phyloP scores from a whole-genome alignment of 805 yeast species.

The Candida golubevii region DNA sequence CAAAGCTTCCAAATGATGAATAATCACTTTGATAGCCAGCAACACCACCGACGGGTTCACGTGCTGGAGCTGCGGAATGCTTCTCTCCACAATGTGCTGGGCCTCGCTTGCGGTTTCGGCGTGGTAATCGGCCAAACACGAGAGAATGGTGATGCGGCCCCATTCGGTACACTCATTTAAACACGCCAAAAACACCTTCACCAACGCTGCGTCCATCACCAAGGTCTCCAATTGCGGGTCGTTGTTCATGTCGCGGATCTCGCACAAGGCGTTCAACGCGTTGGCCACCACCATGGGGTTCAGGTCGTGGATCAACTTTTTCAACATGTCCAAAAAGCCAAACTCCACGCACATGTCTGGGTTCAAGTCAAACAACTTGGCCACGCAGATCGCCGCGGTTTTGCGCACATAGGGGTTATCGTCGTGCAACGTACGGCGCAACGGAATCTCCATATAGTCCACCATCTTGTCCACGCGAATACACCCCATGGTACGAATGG shows the following conservation, averaged over 20 bases:
- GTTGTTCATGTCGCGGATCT: slow-evolving; percentile 68
- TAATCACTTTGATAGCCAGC: slow-evolving; percentile 73
- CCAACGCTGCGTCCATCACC: slow-evolving; percentile 36
- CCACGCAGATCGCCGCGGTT: slow-evolving; percentile 96
- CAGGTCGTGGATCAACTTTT: slow-evolving; percentile 69
- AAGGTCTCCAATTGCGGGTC: slow-evolving; percentile 37
- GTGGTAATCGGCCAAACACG: slow-evolving; percentile 70
- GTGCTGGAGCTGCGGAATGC: slow-evolving; percentile 92
- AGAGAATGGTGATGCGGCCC: slow-evolving; percentile 90
- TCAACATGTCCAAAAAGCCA: slow-evolving; percentile 72
- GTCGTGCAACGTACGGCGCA: slow-evolving; percentile 78
- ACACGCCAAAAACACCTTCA: slow-evolving; percentile 69
- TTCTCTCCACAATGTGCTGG: slow-evolving; percentile 80
- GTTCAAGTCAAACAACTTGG: slow-evolving; percentile 85
- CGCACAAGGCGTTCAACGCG: slow-evolving; percentile 80
- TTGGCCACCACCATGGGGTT: slow-evolving; percentile 98
- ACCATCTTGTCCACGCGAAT: slow-evolving; percentile 93
- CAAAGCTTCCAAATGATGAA: slow-evolving; percentile 59
- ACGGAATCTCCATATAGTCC: slow-evolving; percentile 89
- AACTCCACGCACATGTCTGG: slow-evolving; percentile 77
- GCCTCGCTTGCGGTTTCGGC: slow-evolving; percentile 62
- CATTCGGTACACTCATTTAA: slow-evolving; percentile 97
- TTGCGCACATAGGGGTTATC: slow-evolving; percentile 97
- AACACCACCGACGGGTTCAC: slow-evolving; percentile 94
- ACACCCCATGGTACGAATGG: slow-evolving; percentile 98